Conservation (phyloP, 2,329 filamentous ascomycete genomes). For the Xylariaceae sp. region DNA sequence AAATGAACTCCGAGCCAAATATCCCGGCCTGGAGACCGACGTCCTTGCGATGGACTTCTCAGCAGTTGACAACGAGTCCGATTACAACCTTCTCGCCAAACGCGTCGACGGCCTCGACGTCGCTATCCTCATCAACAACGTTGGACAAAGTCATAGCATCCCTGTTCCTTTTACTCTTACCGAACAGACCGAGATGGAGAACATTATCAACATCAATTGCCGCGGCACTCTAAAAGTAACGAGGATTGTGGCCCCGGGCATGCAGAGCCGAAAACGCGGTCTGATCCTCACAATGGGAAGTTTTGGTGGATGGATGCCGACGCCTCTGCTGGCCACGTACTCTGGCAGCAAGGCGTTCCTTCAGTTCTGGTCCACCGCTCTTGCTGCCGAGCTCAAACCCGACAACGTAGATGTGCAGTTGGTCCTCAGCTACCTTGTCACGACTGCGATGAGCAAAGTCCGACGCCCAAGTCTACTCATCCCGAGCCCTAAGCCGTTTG, state of each 20-base stretch:
- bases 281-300: slow-evolving; percentile 96
- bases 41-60: slow-evolving; percentile 89
- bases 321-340: slow-evolving; percentile 90
- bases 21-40: slow-evolving; percentile 65
- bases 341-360: slow-evolving; percentile 97
- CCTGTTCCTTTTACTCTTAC: slow-evolving; percentile 86
- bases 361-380: slow-evolving; percentile 87
- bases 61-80: slow-evolving; percentile 61
- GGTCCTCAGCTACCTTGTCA: slow-evolving; percentile 87
- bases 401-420: slow-evolving; percentile 86
- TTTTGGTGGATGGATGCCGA: slow-evolving; percentile 88
- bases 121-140: slow-evolving; percentile 90
- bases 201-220: slow-evolving; percentile 96
- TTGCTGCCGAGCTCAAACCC: slow-evolving; percentile 75
- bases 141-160: slow-evolving; percentile 89
- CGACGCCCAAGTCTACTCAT: slow-evolving; percentile 71
- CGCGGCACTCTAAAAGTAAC: slow-evolving; percentile 84
- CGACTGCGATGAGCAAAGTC: slow-evolving; percentile 95
- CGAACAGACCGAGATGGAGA: slow-evolving; percentile 69
- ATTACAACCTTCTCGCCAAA: slow-evolving; percentile 69
- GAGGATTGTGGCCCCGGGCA: slow-evolving; percentile 74
- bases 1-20: slow-evolving; percentile 66
- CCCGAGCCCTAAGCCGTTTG: slow-evolving; percentile 77
- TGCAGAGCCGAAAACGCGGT: slow-evolving; percentile 78
- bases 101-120: slow-evolving; percentile 71